phyloP scores from a whole-genome alignment of 2,329 filamentous ascomycete genomes.

The Pezicula carpinea region DNA sequence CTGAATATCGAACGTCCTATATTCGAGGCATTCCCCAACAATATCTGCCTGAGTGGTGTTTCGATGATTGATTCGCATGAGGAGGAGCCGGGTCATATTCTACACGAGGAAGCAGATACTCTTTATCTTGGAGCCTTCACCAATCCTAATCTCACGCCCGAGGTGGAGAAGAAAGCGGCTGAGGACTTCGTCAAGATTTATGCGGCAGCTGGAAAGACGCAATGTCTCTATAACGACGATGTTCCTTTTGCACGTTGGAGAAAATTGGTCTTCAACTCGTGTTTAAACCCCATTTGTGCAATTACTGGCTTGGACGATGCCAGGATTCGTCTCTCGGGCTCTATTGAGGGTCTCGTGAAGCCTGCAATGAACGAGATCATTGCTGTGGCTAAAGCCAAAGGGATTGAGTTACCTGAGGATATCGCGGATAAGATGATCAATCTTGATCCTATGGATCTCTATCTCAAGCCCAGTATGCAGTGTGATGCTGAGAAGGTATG shows the following conservation, averaged over 20 bases:
- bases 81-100: constrained; percentile 8
- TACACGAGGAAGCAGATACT: constrained; percentile 13
- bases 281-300: constrained; percentile 15
- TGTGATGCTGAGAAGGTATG: constrained; percentile 45
- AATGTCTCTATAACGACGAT: constrained; percentile 8
- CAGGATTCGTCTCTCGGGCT: constrained; percentile 15
- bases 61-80: constrained; percentile 17
- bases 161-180: constrained; percentile 8
- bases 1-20: constrained; percentile 16
- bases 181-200: constrained; percentile 13
- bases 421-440: constrained; percentile 33
- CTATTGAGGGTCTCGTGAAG: constrained; percentile 20
- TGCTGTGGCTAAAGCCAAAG: constrained; percentile 13
- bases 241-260: constrained; percentile 12
- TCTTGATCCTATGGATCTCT: constrained; percentile 43
- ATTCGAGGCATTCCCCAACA: constrained; percentile 15
- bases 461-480: constrained; percentile 38
- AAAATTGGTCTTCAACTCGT: constrained; percentile 16
- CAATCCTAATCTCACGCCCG: constrained; percentile 7
- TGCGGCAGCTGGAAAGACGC: constrained; percentile 7
- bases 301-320: constrained; percentile 15
- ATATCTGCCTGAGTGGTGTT: constrained; percentile 14
- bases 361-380: constrained; percentile 22
- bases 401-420: constrained; percentile 16
- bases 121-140: constrained; percentile 13